phyloP scores from a whole-genome alignment of 2,329 filamentous ascomycete species.

The Trichoderma brevicompactum region DNA sequence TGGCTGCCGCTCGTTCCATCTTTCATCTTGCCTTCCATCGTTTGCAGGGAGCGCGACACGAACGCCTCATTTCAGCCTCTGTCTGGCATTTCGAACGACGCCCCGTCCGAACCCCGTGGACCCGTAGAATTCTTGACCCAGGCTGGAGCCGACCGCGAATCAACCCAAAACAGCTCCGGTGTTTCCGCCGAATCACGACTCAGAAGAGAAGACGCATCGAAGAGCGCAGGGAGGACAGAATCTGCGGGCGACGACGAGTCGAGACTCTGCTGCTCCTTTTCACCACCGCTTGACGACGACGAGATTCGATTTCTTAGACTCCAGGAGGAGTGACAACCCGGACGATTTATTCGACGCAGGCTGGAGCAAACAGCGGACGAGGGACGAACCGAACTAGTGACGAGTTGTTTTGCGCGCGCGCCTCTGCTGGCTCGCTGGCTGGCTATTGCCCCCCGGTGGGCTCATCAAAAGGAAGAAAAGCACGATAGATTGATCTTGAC shows the following conservation, averaged over 20 bases:
- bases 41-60: background rate
- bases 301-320: background rate
- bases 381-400: background rate
- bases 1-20: slow-evolving; percentile 10
- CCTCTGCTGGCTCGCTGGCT: slow-evolving; percentile 9
- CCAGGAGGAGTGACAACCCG: background rate
- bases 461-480: background rate
- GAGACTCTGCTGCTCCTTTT: background rate
- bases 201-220: background rate
- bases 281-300: background rate
- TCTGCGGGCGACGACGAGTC: background rate
- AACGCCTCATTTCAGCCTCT: background rate
- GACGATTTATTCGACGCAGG: background rate
- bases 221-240: slow-evolving; percentile 1
- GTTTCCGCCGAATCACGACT: slow-evolving; percentile 17
- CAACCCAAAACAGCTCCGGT: background rate
- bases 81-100: background rate
- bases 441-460: slow-evolving; percentile 24
- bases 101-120: background rate
- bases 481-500: background rate
- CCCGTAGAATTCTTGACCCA: slow-evolving; percentile 12
- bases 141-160: slow-evolving; percentile 12
- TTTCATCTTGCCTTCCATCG: background rate
- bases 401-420: slow-evolving; percentile 2
- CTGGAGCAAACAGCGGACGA: background rate